Conservation (phyloP, 2,329 filamentous ascomycete genomes). For the Penicillium crustosum region DNA sequence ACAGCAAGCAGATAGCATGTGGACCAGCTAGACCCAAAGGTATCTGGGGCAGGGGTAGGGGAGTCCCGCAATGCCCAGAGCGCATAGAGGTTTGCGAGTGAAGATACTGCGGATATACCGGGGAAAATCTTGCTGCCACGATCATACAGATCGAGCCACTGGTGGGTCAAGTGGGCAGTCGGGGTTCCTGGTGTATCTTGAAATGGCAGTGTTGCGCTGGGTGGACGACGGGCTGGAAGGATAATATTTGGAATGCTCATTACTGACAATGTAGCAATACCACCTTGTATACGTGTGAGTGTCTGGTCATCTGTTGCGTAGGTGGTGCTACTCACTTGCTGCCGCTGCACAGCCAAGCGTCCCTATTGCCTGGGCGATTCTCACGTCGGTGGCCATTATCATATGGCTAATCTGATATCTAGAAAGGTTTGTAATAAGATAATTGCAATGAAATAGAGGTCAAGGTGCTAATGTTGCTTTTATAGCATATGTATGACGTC, state of each 20-base stretch:
- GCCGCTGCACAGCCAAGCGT: slow-evolving; percentile 9
- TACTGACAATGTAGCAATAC: slow-evolving; percentile 26
- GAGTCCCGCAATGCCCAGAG: slow-evolving; percentile 23
- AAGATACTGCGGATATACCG: slow-evolving; percentile 53
- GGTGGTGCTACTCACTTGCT: slow-evolving; percentile 5
- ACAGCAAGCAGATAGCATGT: slow-evolving; percentile 27
- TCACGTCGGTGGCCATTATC: slow-evolving; percentile 5
- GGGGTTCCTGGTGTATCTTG: slow-evolving; percentile 20
- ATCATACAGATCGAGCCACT: slow-evolving; percentile 38
- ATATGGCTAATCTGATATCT: background rate
- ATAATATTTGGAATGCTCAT: slow-evolving; percentile 23
- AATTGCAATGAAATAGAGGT: background rate
- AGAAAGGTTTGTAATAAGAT: background rate
- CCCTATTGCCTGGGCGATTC: slow-evolving; percentile 13
- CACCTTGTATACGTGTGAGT: slow-evolving; percentile 19
- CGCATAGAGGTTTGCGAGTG: slow-evolving; percentile 51
- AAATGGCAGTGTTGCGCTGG: slow-evolving; percentile 3
- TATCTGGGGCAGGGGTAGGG: slow-evolving; percentile 9
- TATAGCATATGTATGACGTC: background rate
- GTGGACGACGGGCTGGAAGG: slow-evolving; percentile 18
- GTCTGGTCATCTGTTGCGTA: background rate
- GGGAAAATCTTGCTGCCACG: slow-evolving; percentile 56
- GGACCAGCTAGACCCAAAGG: slow-evolving; percentile 12
- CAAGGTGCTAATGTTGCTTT: background rate
- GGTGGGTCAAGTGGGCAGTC: slow-evolving; percentile 28